Conservation (phyloP, 2,329 filamentous ascomycete species). For the Pseudocercospora eumusae region DNA sequence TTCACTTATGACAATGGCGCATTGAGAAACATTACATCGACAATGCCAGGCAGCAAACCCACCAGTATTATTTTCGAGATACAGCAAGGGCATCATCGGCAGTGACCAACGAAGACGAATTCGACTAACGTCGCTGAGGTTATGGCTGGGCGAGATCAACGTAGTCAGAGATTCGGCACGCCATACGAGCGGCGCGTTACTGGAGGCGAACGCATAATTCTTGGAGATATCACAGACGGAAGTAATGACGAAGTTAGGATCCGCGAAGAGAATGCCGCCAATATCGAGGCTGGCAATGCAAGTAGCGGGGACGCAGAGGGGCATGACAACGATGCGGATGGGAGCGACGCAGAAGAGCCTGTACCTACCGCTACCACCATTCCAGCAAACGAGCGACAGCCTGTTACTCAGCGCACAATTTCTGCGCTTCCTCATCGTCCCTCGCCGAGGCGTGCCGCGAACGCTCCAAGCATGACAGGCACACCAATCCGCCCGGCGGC, state of each 20-base stretch:
- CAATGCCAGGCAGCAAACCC: slow-evolving; percentile 1
- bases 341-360: neutral
- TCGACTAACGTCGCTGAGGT: neutral
- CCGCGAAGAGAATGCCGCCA: neutral
- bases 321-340: neutral
- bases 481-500: neutral
- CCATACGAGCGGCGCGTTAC: neutral
- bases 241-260: neutral
- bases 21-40: neutral
- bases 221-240: neutral
- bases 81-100: neutral
- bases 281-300: slow-evolving; percentile 4
- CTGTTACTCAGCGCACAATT: neutral
- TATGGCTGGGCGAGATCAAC: neutral
- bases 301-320: neutral
- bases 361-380: neutral
- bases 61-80: neutral
- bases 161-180: neutral
- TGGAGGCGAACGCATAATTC: neutral
- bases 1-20: neutral
- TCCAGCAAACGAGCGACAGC: neutral
- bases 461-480: neutral
- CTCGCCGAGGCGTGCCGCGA: neutral
- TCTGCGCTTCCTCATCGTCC: neutral
- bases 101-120: neutral